These are phyloP conservation scores for Turritis glabra DNA, from an alignment of 345 rosid genomes.

Conservation along the genomic window DNA sequence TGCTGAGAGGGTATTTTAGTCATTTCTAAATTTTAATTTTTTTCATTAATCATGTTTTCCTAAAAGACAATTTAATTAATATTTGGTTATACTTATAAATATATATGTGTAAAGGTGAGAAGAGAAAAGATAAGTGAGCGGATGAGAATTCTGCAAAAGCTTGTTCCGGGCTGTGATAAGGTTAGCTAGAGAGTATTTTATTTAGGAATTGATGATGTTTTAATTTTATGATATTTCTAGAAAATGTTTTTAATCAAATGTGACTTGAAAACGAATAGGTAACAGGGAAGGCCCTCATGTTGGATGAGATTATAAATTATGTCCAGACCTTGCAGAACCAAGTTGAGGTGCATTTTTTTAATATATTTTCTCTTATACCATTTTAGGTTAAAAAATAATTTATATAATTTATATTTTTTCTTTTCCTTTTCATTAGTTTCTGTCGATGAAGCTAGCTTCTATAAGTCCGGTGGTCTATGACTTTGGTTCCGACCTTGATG, in stretches of 20 bases:
- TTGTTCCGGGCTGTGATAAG: conserved; percentile 90
- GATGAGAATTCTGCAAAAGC: conserved; percentile 59
- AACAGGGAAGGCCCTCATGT: conserved; percentile 79
- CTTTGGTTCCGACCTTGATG: conserved; percentile 54
- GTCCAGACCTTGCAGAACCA: conserved; percentile 68
- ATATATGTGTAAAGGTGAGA: conserved; percentile 48
- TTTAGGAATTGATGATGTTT: background rate
- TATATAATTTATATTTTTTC: background rate
- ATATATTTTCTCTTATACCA: background rate
- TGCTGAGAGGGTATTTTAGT: conserved; percentile 70
- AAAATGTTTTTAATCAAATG: conserved; percentile 39
- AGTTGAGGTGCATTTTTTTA: conserved; percentile 60
- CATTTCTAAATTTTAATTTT: background rate
- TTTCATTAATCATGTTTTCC: background rate
- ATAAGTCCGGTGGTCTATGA: conserved; percentile 64
- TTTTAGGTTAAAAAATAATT: background rate
- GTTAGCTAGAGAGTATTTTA: conserved; percentile 32
- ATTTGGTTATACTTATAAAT: background rate
- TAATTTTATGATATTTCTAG: background rate
- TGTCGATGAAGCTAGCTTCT: conserved; percentile 76
- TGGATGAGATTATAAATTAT: conserved; percentile 86
- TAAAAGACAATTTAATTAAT: background rate
- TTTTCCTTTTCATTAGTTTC: conserved; percentile 47
- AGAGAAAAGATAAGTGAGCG: conserved; percentile 78
- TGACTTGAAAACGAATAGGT: conserved; percentile 50